phyloP scores from a whole-genome alignment of 768 basidiomycete species.

The Kwoniella heveanensis region DNA sequence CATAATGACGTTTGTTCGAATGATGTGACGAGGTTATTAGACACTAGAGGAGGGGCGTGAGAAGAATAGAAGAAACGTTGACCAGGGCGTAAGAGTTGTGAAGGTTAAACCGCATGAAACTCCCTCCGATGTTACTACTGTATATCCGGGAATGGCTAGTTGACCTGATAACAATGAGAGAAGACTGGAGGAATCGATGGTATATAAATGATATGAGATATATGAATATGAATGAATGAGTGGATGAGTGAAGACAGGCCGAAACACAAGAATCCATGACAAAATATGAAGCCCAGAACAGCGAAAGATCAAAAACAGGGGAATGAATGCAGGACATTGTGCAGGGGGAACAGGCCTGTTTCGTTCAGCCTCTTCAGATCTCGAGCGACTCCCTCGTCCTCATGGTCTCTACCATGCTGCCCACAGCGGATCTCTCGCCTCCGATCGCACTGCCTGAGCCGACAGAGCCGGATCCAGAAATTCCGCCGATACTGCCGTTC shows the following conservation, averaged over 20 bases:
- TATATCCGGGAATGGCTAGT: no score
- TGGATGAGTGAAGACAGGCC: background rate
- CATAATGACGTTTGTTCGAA: background rate
- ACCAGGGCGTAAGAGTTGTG: no score
- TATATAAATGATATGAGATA: background rate
- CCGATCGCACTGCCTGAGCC: conserved; percentile 13
- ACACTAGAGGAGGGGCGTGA: background rate
- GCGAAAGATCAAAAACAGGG: background rate
- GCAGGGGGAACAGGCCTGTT: no score
- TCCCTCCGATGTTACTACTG: no score
- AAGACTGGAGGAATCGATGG: background rate
- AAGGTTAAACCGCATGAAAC: no score
- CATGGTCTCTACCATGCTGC: conserved; percentile 28
- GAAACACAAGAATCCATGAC: background rate
- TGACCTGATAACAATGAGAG: background rate
- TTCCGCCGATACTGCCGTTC: conserved; percentile 13
- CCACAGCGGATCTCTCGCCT: conserved; percentile 9
- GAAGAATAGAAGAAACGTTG: background rate
- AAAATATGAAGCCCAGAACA: background rate
- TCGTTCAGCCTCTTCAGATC: no score
- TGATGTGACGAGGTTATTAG: background rate
- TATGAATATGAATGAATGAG: background rate
- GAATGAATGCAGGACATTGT: background rate
- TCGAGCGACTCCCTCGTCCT: conserved; percentile 47
- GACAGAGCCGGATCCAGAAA: conserved; percentile 16